Conservation (phyloP, 305 asterid genomes). For the Plantago rigida region DNA sequence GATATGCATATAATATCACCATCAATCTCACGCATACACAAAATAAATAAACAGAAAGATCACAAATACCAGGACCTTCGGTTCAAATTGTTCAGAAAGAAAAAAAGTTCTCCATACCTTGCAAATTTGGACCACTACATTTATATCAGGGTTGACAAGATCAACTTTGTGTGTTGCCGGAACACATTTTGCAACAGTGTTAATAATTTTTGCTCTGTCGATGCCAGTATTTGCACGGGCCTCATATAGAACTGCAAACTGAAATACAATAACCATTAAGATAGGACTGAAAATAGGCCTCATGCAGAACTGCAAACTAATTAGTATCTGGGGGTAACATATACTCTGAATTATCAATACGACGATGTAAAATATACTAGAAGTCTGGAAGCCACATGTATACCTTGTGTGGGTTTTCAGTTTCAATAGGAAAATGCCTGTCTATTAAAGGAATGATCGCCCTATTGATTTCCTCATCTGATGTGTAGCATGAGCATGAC, state of each 20-base stretch:
- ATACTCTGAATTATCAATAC: too few species aligned
- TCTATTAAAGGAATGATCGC: constrained; percentile 67
- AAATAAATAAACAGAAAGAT: not conserved
- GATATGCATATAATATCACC: too few species aligned
- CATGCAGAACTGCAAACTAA: too few species aligned
- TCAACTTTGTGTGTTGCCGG: constrained; percentile 77
- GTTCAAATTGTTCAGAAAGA: not conserved
- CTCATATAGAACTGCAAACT: constrained; percentile 83
- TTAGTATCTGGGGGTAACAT: too few species aligned
- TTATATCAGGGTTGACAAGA: constrained; percentile 70
- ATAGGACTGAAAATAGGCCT: not conserved
- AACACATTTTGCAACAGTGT: constrained; percentile 75
- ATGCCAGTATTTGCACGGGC: constrained; percentile 94
- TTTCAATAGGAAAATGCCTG: constrained; percentile 63
- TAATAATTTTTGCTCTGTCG: constrained; percentile 61
- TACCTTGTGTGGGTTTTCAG: constrained; percentile 63
- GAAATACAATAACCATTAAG: constrained; percentile 24
- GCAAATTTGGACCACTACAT: constrained; percentile 70
- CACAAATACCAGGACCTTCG: not conserved
- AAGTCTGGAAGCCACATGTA: not conserved
- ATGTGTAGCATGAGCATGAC: constrained; percentile 89
- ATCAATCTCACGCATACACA: too few species aligned
- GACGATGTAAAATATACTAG: too few species aligned
- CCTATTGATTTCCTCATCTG: constrained; percentile 69
- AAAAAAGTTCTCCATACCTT: constrained; percentile 42